Conservation (phyloP, 441 rosid species). For the Macaranga tanarius region DNA sequence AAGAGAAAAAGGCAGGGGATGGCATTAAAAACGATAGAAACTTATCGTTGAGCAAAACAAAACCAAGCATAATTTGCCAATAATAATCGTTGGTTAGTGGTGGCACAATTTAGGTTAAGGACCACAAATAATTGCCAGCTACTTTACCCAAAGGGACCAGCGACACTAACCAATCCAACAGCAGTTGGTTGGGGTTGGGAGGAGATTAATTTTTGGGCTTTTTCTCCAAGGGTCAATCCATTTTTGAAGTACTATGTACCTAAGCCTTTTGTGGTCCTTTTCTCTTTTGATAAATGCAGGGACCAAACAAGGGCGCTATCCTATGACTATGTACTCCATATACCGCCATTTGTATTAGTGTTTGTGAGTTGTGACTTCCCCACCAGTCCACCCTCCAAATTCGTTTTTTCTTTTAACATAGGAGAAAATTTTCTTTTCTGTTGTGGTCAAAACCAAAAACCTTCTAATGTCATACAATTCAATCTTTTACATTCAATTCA, state of each 20-base stretch:
- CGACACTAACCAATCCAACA: too few relatives aligned
- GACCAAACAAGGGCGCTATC: not conserved
- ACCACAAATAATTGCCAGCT: not conserved
- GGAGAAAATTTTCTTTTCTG: too few relatives aligned
- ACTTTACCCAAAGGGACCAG: constrained; percentile 13
- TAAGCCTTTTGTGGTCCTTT: constrained; percentile 7
- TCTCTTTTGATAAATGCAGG: not conserved
- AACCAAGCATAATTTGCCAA: not conserved
- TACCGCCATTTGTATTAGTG: not conserved
- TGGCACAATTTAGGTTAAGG: constrained; percentile 1
- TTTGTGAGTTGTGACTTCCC: too few relatives aligned
- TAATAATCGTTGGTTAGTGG: not conserved
- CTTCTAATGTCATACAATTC: too few relatives aligned
- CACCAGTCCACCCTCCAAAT: too few relatives aligned
- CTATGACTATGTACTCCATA: not conserved
- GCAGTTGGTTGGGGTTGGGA: not conserved
- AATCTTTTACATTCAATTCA: too few relatives aligned
- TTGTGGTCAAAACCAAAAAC: too few relatives aligned
- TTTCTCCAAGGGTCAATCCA: not conserved
- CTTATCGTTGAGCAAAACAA: too few relatives aligned
- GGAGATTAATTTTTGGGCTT: constrained; percentile 8
- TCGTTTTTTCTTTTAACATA: too few relatives aligned
- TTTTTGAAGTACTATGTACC: not conserved
- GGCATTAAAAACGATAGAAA: too few relatives aligned
- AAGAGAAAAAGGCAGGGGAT: too few relatives aligned